A percentile compares a stretch with the other conserved stretches of the same genome.
Evolutionary conservation across 108 stramenopile genomes (phyloP).

Genomic region (Epipyxis sp.): DNA sequence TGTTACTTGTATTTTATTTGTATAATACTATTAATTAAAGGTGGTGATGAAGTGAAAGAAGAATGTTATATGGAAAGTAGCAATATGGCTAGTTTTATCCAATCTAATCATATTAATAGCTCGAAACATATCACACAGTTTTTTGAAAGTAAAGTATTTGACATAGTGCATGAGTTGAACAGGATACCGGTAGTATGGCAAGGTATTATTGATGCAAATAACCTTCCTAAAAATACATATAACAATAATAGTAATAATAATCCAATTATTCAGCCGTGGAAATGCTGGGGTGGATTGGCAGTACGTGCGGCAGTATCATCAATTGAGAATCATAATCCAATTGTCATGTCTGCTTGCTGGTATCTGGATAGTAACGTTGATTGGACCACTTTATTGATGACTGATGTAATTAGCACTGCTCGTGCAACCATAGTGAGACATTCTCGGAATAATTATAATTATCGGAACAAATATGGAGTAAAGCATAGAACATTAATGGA

Average conservation of each 20-base stretch:
- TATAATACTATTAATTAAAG: no score
- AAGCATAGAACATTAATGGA: no score
- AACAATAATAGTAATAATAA: neutral
- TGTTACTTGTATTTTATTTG: no score
- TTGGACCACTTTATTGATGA: neutral
- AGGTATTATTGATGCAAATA: conserved; percentile 25
- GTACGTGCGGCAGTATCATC: neutral
- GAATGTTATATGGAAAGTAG: conserved; percentile 5
- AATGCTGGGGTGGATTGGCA: conserved; percentile 28
- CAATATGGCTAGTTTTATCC: neutral
- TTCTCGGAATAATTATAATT: no score
- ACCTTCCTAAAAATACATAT: neutral
- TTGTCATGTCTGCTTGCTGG: neutral
- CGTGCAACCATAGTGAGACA: neutral
- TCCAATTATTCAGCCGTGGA: conserved; percentile 28
- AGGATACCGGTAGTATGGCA: conserved; percentile 38
- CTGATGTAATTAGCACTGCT: no score
- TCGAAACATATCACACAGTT: neutral
- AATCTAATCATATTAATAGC: neutral
- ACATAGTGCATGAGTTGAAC: neutral
- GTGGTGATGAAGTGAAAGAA: conserved; percentile 29
- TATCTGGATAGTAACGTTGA: conserved; percentile 5
- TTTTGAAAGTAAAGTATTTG: conserved; percentile 20
- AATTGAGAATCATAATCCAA: neutral
- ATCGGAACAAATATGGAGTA: no score